Evolutionary conservation across 2,329 filamentous ascomycete genomes (phyloP), one percentile per base, ranked within the genome.

Genomic region (Zymoseptoria tritici): DNA sequence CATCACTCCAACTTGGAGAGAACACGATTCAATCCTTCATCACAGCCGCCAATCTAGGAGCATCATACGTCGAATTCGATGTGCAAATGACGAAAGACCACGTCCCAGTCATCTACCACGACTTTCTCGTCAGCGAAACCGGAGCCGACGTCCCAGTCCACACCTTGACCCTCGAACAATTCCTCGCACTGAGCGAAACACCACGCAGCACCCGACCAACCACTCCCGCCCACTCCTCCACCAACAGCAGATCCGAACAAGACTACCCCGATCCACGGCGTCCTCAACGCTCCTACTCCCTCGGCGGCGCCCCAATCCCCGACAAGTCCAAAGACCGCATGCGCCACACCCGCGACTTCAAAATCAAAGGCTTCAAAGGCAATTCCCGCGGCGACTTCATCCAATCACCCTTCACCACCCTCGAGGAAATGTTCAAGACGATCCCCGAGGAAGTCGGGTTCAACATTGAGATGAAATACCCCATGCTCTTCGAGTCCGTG

Each of bases 391-490:
- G 93, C 56, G 91, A 91, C 72, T 95, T 95, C 69, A 97, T 99
- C 69, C 93, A 97, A 73, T 91, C 90, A 0, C 91, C 93, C 0
- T 99, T 99, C 76, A 92, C 93, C 7, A 99, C 94, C 0, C 80
- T 99, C 4, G 91, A 97, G 74, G 91, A 97, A 63, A 86, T 97
- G 72, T 97, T 99, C 77, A 83, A 84, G 68, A 87, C 92, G 71
- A 78, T 99, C 0, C 91, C 91, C 0, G 83, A 88, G 63, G 81
- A 84, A 13, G 89, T 96, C 21, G 92, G 94, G 13, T 99, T 99
- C 82, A 97, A 99, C 75, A 96, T 99, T 67, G 94, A 99, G 78
- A 89, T 99, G 83, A 97, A 99, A 77, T 99, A 99, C 72, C 94
- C 94, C 4, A 97, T 97, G 92, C 84, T 99, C 50, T 88, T 93